Conservation (phyloP, 805 yeast species). For the Cyberlindnera xylosilytica region DNA sequence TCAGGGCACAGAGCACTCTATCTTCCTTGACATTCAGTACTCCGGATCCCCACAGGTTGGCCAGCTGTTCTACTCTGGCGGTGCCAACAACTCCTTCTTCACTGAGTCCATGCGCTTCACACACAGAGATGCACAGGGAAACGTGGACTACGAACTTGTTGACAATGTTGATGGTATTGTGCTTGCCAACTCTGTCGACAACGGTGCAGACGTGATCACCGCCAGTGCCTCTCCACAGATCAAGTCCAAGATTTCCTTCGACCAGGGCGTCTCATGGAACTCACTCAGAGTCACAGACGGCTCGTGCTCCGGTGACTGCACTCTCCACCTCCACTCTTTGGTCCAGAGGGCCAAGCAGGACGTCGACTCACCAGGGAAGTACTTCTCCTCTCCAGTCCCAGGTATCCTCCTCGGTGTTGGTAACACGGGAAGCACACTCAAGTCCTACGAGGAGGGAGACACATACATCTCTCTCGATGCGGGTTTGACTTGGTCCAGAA, state of each 20-base stretch:
- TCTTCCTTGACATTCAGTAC: conserved; percentile 37
- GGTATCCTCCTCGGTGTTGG: conserved; percentile 45
- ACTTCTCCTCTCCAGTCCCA: conserved; percentile 40
- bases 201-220: conserved; percentile 19
- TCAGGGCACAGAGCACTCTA: conserved; percentile 37
- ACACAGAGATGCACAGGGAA: conserved; percentile 29
- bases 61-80: conserved; percentile 35
- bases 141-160: conserved; percentile 37
- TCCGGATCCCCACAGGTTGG: conserved; percentile 25
- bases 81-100: conserved; percentile 51
- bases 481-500: conserved; percentile 66
- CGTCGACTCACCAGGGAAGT: conserved; percentile 27
- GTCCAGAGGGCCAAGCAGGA: conserved; percentile 27
- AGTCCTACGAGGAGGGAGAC: conserved; percentile 30
- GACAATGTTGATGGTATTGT: conserved; percentile 60
- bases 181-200: conserved; percentile 40
- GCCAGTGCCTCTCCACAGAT: conserved; percentile 12
- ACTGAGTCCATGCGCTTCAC: conserved; percentile 40
- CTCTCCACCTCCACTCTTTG: conserved; percentile 37
- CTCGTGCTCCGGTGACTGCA: conserved; percentile 15
- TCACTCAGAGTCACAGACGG: conserved; percentile 28
- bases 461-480: conserved; percentile 75
- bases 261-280: conserved; percentile 37
- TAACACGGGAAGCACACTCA: conserved; percentile 29
- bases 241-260: conserved; percentile 34